Base-by-base conservation (phyloP, 169 alveolate species). In the Plasmodium knowlesi region DNA sequence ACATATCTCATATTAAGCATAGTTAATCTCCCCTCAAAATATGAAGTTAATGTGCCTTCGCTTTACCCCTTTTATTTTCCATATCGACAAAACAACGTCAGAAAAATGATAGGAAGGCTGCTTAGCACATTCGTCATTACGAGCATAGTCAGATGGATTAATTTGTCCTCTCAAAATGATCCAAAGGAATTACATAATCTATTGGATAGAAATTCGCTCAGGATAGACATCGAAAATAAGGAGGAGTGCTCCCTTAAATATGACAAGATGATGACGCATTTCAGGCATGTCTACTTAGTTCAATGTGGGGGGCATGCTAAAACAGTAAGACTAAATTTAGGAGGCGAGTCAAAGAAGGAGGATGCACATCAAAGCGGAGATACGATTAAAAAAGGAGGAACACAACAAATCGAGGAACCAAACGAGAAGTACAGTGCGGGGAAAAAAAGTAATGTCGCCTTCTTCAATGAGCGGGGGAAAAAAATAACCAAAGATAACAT, bases 211-310 rank as follows among this genome's bases (percentile, higher is more conserved):
- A 16, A 57, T 82, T 82, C 92, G 0, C 71, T 43, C 78, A 19
- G 3, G 34, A 71, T 86, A 76, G 73, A 86, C 14, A 37, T 86
- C 61, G 70, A 86, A 78, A 86, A 76, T 54, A 74, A 22, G 80
- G 79, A 86, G 16, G 86, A 86, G 16, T 86, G 86, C 41, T 6
- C 84, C 32, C 70, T 86, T 43, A 74, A 53, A 76, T 86, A 86
- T 86, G 78, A 76, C 50, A 76, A 32, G 4, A 4, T 73, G 72
- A 73, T 54, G 67, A 41, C 81, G 28, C 39, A 19, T 28, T 76
- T 86, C 71, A 73, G 85, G 41, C 67, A 76, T 25, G 43, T 76
- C 5, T 86, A 86, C 39, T 46, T 86, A 50, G 70, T 86, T 74
- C 81, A 39, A 6, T 86, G 93, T 78, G 12, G n/a, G 39, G 14